Base-by-base conservation (phyloP, 208 protist genomes). In the Trypanosoma caninum region DNA sequence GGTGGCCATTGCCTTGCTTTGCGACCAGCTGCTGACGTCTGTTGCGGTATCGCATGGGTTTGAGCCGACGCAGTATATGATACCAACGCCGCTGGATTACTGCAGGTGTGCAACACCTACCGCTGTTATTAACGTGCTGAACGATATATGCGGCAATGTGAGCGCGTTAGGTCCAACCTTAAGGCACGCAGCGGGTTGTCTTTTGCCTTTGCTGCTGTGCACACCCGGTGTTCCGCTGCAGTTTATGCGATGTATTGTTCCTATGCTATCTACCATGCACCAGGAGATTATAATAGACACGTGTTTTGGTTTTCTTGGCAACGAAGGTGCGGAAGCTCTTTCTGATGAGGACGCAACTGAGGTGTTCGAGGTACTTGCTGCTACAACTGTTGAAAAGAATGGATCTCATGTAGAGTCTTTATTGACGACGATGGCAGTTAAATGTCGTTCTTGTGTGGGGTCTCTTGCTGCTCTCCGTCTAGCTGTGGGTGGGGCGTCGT, bases 181-280 rank as follows among this genome's bases (percentile, higher is more conserved):
- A 48, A 76, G 82, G 7, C 72, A 89, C 68, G 72, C 82, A 0
- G 71, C 78, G 16, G 86, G 86, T 22, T 87, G 79, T 47, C 67
- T 88, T 6, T 69, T 77, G 22, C 78, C 69, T 46, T 57, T 89
- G 1, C 58, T 83, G 13, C 41, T 82, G 7, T 57, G 66, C 50
- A 76, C 69, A 5, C 58, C 46, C 20, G 20, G 28, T 37, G 57
- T 35, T 25, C 48, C 35, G 14, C 47, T 48, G 64, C 45, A 51
- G 38, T 52, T 55, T 1, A 52, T 89, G 13, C 56, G 62, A 10
- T 52, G 53, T 37, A 52, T 85, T 25, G 69, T 79, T 30, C 62
- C 70, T 28, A 45, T 78, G 22, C 64, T 89, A 2, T 54, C 69
- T 22, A 67, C 57, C 23, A 40, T 10, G 6, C 63, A 80, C 22